phyloP scores from a whole-genome alignment of 2,329 filamentous ascomycete species.

The Exophiala xenobiotica region DNA sequence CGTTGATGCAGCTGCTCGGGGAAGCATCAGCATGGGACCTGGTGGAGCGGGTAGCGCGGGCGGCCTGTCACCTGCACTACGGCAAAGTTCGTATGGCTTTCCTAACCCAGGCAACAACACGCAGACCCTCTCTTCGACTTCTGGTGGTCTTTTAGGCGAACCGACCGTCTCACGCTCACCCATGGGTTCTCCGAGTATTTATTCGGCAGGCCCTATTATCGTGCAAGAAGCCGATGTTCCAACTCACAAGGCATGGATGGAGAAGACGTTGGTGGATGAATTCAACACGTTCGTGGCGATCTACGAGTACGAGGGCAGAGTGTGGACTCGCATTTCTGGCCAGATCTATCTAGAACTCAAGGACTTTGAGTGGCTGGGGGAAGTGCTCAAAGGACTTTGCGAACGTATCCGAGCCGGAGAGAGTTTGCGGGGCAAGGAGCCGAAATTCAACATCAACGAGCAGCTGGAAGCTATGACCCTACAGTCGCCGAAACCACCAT shows the following conservation, averaged over 20 bases:
- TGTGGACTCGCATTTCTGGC: slow-evolving; percentile 73
- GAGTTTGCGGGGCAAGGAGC: slow-evolving; percentile 21
- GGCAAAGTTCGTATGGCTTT: slow-evolving; percentile 27
- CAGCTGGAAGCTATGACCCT: slow-evolving; percentile 17
- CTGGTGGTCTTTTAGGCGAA: slow-evolving; percentile 13
- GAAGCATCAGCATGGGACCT: slow-evolving; percentile 29
- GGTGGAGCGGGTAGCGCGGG: slow-evolving; percentile 31
- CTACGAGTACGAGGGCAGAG: slow-evolving; percentile 58
- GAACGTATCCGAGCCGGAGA: slow-evolving; percentile 42
- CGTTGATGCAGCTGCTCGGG: slow-evolving; percentile 32
- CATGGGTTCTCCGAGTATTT: slow-evolving; percentile 18
- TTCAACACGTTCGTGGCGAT: slow-evolving; percentile 70
- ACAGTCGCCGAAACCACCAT: slow-evolving; percentile 10
- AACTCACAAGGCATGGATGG: slow-evolving; percentile 58
- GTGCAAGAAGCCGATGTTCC: slow-evolving; percentile 39
- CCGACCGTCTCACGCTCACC: slow-evolving; percentile 17
- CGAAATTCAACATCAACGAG: slow-evolving; percentile 10
- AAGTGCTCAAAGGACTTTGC: slow-evolving; percentile 58
- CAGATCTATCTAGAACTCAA: slow-evolving; percentile 79
- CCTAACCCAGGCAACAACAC: slow-evolving; percentile 14
- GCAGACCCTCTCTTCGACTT: slow-evolving; percentile 10
- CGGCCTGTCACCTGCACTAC: slow-evolving; percentile 27
- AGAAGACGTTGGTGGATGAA: slow-evolving; percentile 54
- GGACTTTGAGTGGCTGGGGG: slow-evolving; percentile 72
- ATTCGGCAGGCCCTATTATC: slow-evolving; percentile 21